phyloP scores from a whole-genome alignment of 1,284 basidiomycete species.

The Ceratobasidium sp. region DNA sequence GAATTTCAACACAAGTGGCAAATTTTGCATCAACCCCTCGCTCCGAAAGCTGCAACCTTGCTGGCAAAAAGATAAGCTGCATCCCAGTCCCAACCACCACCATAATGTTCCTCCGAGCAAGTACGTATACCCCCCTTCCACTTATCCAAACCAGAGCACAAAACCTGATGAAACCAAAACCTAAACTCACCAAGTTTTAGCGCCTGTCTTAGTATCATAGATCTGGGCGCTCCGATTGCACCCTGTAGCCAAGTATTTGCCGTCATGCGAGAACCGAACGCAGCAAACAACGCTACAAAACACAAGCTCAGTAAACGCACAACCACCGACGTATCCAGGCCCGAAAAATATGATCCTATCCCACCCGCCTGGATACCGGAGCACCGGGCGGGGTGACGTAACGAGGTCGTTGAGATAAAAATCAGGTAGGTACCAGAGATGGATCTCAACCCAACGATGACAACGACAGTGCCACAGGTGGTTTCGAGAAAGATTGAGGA shows the following conservation, averaged over 20 bases:
- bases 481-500: constrained; percentile 39
- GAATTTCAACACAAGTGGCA: too few species aligned
- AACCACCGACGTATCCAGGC: not conserved
- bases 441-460: constrained; percentile 22
- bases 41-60: too few species aligned
- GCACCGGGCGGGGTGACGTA: constrained; percentile 32
- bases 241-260: constrained; percentile 88
- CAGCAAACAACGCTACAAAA: constrained; percentile 84
- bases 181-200: constrained; percentile 73
- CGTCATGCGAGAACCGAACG: constrained; percentile 89
- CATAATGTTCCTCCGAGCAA: too few species aligned
- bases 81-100: too few species aligned
- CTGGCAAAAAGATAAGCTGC: too few species aligned
- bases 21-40: too few species aligned
- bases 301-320: constrained; percentile 30
- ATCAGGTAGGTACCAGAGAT: constrained; percentile 7
- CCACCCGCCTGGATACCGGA: not conserved
- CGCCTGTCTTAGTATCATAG: constrained; percentile 87
- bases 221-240: constrained; percentile 93
- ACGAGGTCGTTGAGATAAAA: constrained; percentile 2
- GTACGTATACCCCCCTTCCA: not conserved
- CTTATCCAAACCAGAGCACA: not conserved
- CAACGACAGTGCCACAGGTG: constrained; percentile 17
- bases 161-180: constrained; percentile 9
- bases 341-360: not conserved